phyloP scores from a whole-genome alignment of 140 eudicot genomes.

The Ambrosia hybrid region DNA sequence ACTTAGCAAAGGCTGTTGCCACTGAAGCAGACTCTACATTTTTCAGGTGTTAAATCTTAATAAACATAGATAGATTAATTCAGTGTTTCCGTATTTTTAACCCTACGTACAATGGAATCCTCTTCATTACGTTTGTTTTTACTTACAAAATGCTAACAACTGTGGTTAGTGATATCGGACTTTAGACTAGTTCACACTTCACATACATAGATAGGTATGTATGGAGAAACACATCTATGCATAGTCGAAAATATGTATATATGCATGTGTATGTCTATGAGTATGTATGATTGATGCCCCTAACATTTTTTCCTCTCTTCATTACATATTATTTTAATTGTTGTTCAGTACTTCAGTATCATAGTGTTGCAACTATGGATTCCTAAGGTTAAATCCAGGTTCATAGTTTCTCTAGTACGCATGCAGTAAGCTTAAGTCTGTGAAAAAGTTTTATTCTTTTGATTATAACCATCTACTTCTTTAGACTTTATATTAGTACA shows the following conservation, averaged over 20 bases:
- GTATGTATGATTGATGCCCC: not conserved
- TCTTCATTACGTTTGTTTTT: no score
- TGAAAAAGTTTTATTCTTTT: not conserved
- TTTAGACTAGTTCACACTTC: conserved; percentile 1
- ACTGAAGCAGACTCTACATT: no score
- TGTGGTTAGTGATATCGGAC: not conserved
- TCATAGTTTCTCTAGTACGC: not conserved
- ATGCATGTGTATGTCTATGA: not conserved
- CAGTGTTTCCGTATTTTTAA: no score
- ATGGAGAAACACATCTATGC: not conserved
- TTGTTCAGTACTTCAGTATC: conserved; percentile 6
- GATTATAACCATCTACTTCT: not conserved
- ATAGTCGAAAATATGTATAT: no score
- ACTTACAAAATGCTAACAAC: no score
- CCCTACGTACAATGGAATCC: no score
- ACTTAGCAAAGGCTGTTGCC: no score
- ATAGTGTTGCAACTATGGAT: not conserved
- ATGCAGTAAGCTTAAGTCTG: not conserved
- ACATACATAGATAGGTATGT: not conserved
- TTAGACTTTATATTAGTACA: not conserved
- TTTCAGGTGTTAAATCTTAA: no score
- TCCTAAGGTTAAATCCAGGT: conserved; percentile 8
- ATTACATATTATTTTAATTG: not conserved
- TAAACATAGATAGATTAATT: no score
- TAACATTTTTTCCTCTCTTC: not conserved